Base-by-base conservation (phyloP, 2,329 filamentous ascomycete species). In the Phoma sp. region DNA sequence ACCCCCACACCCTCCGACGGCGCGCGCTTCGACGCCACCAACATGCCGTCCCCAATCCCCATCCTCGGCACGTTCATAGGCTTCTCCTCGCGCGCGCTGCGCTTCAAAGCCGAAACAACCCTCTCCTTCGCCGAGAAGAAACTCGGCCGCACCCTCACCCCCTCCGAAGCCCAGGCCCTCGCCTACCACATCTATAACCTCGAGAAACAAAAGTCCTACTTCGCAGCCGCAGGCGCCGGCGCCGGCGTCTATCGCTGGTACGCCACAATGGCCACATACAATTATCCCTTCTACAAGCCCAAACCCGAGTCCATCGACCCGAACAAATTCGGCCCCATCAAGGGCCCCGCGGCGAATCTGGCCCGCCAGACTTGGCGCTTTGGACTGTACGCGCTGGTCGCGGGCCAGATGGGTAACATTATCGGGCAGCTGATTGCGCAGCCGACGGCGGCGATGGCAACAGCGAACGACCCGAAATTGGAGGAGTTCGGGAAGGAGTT, bases 221-320 rank as follows among this genome's bases (percentile, higher is more conserved):
- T 74, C 29, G 58, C 70, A 1, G 71, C 74, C 1, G 45, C 68
- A 0, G 78, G 78, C 4, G 62, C 67, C 10, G 57, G 60, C 1
- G 50, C 66, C 0, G 78, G 71, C 1, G 56, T 55, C 1, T 70
- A 64, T n/a, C 59, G 71, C 43, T 74, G 69, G 53, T 77, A 73
- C 32, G 63, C 63, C 2, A 75, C 73, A 1, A 63, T 65, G 47
- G 59, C 55, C n/a, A 68, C 58, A 14, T 74, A 70, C 54, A 66
- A 71, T 9, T 80, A 79, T 46, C 79, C 78, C 3, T 73, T 77
- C 33, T 78, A 70, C 40, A 70, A 71, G 41, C 77, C 78, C 0
- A 73, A 74, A 42, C 55, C 68, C 0, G 70, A 72, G 54, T 62
- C 64, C 10, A 75, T 78, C 48, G 70, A 76, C 30, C 71, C 70